Conservation (phyloP, 2,329 filamentous ascomycete species). For the Herpotrichia juniperi region DNA sequence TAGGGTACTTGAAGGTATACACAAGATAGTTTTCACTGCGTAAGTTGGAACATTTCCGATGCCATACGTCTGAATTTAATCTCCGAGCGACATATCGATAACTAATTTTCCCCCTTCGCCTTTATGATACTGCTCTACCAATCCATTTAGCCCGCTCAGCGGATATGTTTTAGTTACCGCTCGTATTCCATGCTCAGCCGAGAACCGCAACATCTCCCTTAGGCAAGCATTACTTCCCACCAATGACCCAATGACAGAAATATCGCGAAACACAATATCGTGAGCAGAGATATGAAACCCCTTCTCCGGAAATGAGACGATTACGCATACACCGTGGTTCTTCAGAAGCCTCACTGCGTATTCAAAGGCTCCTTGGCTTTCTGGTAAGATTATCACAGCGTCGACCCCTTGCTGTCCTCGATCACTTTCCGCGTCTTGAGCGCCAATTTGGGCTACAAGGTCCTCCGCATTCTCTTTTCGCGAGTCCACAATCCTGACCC, state of each 20-base stretch:
- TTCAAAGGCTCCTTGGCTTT: constrained; percentile 55
- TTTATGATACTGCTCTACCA: constrained; percentile 53
- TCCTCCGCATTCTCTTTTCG: constrained; percentile 36
- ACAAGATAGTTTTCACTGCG: too few species aligned
- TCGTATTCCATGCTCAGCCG: constrained; percentile 41
- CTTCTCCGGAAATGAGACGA: constrained; percentile 54
- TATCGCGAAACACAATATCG: constrained; percentile 54
- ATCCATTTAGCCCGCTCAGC: constrained; percentile 45
- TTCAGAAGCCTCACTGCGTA: constrained; percentile 53
- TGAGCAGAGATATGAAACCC: constrained; percentile 51
- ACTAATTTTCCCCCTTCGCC: constrained; percentile 54
- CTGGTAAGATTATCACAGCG: constrained; percentile 54
- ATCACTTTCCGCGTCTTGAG: constrained; percentile 42
- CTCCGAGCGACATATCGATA: constrained; percentile 44
- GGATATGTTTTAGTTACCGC: constrained; percentile 45
- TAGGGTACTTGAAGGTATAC: too few species aligned
- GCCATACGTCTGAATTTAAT: too few species aligned
- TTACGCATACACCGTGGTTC: constrained; percentile 53
- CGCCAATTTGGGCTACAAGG: constrained; percentile 40
- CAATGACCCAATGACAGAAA: constrained; percentile 50
- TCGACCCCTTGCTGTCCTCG: constrained; percentile 53
- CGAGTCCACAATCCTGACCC: constrained; percentile 51
- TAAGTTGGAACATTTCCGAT: background rate
- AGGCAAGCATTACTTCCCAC: constrained; percentile 50
- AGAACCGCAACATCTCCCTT: constrained; percentile 49